phyloP scores from a whole-genome alignment of 176 grass and related monocot genomes.

The Secale cereale region DNA sequence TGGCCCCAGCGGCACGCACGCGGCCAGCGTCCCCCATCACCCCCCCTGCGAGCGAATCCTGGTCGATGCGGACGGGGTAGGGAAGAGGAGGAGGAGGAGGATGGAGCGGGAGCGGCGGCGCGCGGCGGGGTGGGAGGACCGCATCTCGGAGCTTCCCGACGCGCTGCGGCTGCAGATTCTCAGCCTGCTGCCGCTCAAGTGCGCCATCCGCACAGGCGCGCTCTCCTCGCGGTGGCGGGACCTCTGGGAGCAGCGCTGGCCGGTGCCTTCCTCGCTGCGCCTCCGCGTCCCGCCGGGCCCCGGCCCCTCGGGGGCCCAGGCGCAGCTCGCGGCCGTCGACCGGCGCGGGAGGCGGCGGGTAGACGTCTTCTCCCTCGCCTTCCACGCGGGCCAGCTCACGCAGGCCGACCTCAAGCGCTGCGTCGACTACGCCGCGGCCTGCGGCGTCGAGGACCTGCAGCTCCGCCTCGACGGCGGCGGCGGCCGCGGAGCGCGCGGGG shows the following conservation, averaged over 20 bases:
- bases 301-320: not conserved
- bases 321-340: not conserved
- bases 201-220: conserved; percentile 47
- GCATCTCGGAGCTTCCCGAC: conserved; percentile 60
- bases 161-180: conserved; percentile 64
- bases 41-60: conserved; percentile 2
- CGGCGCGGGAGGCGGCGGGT: conserved; percentile 43
- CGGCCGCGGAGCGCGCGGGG: not conserved
- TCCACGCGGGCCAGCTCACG: conserved; percentile 47
- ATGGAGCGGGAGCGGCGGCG: not conserved
- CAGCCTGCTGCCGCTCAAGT: conserved; percentile 65
- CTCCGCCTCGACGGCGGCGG: conserved; percentile 29
- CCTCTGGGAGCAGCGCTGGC: conserved; percentile 63
- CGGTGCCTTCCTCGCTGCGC: conserved; percentile 37
- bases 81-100: not conserved
- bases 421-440: conserved; percentile 61
- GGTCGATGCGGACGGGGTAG: conserved; percentile 22
- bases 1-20: not conserved
- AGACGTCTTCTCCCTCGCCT: conserved; percentile 50
- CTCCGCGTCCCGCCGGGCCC: conserved; percentile 4
- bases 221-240: conserved; percentile 49
- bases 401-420: conserved; percentile 48
- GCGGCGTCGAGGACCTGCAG: conserved; percentile 60
- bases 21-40: not conserved
- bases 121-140: conserved; percentile 24